Evolutionary conservation across 2,329 filamentous ascomycete genomes (phyloP).

Genomic region (Fusarium veterinarium): DNA sequence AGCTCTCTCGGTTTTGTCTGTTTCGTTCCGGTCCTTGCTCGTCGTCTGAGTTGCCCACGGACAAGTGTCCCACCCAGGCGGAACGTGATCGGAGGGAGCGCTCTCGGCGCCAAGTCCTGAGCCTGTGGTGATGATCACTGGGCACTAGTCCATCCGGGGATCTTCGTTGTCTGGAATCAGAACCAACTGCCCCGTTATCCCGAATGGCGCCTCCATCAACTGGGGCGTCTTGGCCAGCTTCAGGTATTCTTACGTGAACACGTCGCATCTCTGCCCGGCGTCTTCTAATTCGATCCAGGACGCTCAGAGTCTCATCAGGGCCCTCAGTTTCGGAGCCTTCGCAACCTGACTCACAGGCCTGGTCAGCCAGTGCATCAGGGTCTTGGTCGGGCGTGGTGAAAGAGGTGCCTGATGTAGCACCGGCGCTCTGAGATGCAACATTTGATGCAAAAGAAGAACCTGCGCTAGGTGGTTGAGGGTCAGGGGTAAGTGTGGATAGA

Average conservation of each 20-base stretch:
- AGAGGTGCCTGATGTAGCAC: slow-evolving; percentile 58
- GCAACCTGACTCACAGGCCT: slow-evolving; percentile 63
- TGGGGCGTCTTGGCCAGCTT: slow-evolving; percentile 29
- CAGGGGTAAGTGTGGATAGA: slow-evolving; percentile 81
- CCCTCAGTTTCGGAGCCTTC: slow-evolving; percentile 68
- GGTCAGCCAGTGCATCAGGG: slow-evolving; percentile 52
- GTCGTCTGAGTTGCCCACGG: slow-evolving; percentile 45
- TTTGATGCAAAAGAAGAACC: slow-evolving; percentile 85
- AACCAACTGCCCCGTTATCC: slow-evolving; percentile 12
- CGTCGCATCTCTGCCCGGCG: slow-evolving; percentile 30
- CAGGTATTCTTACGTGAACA: slow-evolving; percentile 33
- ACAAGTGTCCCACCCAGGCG: slow-evolving; percentile 44
- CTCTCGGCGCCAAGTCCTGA: slow-evolving; percentile 4
- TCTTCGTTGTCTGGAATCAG: slow-evolving; percentile 21
- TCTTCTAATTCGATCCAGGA: slow-evolving; percentile 22
- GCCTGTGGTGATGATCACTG: not conserved
- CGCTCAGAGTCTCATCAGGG: slow-evolving; percentile 56
- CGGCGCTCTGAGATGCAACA: slow-evolving; percentile 55
- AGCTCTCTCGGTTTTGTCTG: slow-evolving; percentile 36
- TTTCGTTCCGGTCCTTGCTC: slow-evolving; percentile 37
- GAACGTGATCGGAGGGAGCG: slow-evolving; percentile 14
- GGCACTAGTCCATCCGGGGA: slow-evolving; percentile 21
- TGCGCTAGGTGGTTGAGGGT: slow-evolving; percentile 81
- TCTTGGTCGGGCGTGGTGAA: slow-evolving; percentile 48
- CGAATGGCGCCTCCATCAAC: slow-evolving; percentile 12